A percentile compares a stretch with the other conserved stretches of the same genome.
These are phyloP conservation scores for Beverwykella pulmonaria DNA, from an alignment of 495 filamentous ascomycete genomes.

Conservation along the genomic window DNA sequence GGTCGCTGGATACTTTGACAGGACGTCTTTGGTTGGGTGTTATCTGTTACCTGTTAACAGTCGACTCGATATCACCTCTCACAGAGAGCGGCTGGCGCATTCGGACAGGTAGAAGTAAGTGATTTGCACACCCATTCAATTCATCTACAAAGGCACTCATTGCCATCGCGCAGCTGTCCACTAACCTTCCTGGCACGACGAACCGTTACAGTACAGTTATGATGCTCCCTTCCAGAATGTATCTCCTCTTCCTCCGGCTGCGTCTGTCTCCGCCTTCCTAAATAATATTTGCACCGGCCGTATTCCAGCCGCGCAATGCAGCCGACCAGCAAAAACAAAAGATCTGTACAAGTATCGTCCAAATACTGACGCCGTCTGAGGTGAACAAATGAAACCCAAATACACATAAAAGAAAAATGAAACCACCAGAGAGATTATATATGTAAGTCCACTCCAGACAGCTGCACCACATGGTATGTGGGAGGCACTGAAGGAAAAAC, in stretches of 20 bases:
- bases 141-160: constrained; percentile 17
- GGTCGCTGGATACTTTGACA: no score
- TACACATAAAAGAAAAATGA: neutral
- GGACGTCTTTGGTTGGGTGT: neutral
- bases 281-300: neutral
- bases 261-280: neutral
- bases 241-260: neutral
- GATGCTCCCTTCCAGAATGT: neutral
- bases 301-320: constrained; percentile 16
- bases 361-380: neutral
- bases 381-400: constrained; percentile 4
- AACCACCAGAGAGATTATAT: constrained; percentile 11
- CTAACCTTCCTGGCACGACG: neutral
- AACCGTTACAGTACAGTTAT: neutral
- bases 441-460: neutral
- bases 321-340: neutral
- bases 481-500: constrained; percentile 7
- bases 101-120: neutral
- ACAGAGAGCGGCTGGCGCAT: neutral
- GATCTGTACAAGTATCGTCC: neutral
- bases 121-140: constrained; percentile 9
- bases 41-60: neutral
- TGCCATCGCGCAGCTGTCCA: neutral
- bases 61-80: neutral
- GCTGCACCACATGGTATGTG: constrained; percentile 6